Conservation (phyloP, 2,329 filamentous ascomycete species). For the Diaporthe sp. region DNA sequence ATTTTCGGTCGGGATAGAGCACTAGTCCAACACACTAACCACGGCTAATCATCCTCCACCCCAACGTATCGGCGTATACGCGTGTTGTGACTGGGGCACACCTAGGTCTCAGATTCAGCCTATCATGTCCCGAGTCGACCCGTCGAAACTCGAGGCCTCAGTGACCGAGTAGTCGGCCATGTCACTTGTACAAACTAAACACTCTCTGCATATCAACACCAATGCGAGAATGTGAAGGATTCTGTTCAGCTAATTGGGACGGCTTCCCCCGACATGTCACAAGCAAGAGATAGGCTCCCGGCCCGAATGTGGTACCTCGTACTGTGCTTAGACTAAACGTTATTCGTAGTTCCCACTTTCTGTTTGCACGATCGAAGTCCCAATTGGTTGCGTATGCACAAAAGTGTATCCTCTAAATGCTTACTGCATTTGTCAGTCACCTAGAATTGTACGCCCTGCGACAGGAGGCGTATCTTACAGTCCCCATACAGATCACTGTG, state of each 20-base stretch:
- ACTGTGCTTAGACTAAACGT: no score
- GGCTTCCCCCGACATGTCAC: not conserved
- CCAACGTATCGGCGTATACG: not conserved
- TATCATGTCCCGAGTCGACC: not conserved
- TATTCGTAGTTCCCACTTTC: not conserved
- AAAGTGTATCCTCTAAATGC: not conserved
- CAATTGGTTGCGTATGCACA: not conserved
- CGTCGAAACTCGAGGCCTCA: not conserved
- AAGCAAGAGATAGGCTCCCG: not conserved
- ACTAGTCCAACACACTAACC: not conserved
- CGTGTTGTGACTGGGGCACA: not conserved
- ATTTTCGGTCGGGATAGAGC: slow-evolving; percentile 20
- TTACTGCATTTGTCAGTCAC: not conserved
- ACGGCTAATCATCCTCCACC: not conserved
- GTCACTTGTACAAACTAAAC: not conserved
- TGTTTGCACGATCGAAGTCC: not conserved
- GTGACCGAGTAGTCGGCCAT: no score
- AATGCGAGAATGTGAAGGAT: not conserved
- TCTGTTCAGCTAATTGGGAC: not conserved
- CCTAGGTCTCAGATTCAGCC: not conserved
- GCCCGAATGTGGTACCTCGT: not conserved
- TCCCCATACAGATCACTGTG: not conserved
- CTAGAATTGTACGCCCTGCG: not conserved
- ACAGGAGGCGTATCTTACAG: not conserved
- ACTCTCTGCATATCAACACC: not conserved